Base-by-base conservation (phyloP, 2,329 filamentous ascomycete species). In the Sarocladiaceae sp. region DNA sequence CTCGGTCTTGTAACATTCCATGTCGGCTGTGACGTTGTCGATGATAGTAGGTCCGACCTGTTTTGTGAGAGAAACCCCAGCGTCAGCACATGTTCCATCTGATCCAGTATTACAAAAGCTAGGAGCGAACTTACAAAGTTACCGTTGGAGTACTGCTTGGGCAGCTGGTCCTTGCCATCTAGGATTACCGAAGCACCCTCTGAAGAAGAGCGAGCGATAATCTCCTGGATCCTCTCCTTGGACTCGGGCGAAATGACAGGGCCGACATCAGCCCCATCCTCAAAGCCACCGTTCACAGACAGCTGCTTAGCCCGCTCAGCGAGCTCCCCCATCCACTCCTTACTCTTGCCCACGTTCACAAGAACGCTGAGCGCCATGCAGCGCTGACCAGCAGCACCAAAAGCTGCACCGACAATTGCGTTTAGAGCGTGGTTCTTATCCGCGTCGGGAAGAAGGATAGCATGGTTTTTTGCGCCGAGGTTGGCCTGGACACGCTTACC, bases 401-500 rank as follows among this genome's bases (percentile, higher is more conserved):
- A 84, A 3, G 80, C 80, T 39, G 80, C 84, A 50, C 84, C 84
- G 2, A 83, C 75, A 53, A 88, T 83, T 18, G 83, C 80, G 63
- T 88, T 88, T 51, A 89, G 67, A 48, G 85, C 83, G 51, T 86
- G 82, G 67, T 88, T 86, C 74, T 85, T 87, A 69, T 88, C 87
- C 68, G 80, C 83, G 68, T 89, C 84, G 11, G 84, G 84, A 48
- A 88, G 74, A 21, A 88, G 78, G 44, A 82, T 82, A 21, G 83
- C 83, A 61, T 89, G 84, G 72, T 88, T 89, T 74, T 89, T 88
- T 48, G 84, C 84, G 33, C 84, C 84, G 50, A 89, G 67, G 65
- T 89, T 88, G 58, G 84, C 84, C 65, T 89, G 84, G 15, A 86
- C 83, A 54, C 84, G 80, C 73, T 89, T 89, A 56, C 84, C 84